Percentiles rank a stretch among this genome's conserved stretches.
phyloP scores from a whole-genome alignment of 2,329 filamentous ascomycete genomes.

The Stenocarpella maydis region DNA sequence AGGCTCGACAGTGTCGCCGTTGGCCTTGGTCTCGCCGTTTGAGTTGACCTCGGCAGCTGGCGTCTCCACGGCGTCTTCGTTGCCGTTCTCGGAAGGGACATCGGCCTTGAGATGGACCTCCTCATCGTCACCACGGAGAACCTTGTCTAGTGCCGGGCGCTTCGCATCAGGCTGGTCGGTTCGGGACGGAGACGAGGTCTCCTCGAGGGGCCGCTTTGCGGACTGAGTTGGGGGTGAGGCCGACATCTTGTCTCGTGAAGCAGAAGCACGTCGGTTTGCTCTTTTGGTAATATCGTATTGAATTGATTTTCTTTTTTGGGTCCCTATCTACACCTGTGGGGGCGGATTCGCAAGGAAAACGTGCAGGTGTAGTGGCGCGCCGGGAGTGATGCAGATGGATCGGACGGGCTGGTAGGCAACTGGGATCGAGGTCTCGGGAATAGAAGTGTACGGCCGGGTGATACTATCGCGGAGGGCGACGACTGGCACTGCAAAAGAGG shows the following conservation, averaged over 20 bases:
- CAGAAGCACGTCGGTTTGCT: conserved; percentile 49
- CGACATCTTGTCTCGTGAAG: conserved; percentile 70
- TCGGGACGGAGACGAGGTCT: conserved; percentile 92
- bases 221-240: conserved; percentile 75
- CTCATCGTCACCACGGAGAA: conserved; percentile 74
- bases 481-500: conserved; percentile 44
- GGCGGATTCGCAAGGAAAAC: conserved; percentile 86
- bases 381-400: conserved; percentile 45
- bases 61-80: conserved; percentile 41
- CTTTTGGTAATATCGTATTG: conserved; percentile 51
- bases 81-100: conserved; percentile 49
- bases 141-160: conserved; percentile 93
- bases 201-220: conserved; percentile 93
- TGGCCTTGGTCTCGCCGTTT: conserved; percentile 59
- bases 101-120: conserved; percentile 62
- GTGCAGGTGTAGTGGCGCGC: conserved; percentile 79
- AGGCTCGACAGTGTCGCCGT: conserved; percentile 57
- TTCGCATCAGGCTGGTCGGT: conserved; percentile 97
- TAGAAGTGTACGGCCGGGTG: conserved; percentile 23
- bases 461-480: conserved; percentile 33
- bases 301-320: conserved; percentile 54
- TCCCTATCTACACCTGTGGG: conserved; percentile 82
- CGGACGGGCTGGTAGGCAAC: conserved; percentile 33
- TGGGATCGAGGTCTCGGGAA: conserved; percentile 33
- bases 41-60: conserved; percentile 53